Evolutionary conservation across 208 protist species (phyloP).

Genomic region (Spironucleus salmonicida): DNA sequence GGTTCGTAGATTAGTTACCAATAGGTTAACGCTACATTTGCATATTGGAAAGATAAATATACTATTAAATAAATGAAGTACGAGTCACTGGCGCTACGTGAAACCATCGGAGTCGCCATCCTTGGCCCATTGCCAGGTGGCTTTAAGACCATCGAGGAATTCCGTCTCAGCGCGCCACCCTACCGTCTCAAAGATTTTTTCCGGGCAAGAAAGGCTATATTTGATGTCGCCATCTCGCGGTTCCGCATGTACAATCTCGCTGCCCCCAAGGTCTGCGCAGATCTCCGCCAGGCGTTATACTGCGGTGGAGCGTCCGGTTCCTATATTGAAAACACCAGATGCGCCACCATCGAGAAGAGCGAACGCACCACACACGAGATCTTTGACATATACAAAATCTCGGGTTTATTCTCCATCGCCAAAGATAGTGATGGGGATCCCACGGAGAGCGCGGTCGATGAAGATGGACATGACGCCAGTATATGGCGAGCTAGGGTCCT

Average conservation of each 20-base stretch:
- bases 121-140: not conserved
- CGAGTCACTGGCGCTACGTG: no score
- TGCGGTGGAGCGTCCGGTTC: not conserved
- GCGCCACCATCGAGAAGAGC: not conserved
- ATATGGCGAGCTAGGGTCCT: conserved; percentile 40
- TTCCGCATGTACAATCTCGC: not conserved
- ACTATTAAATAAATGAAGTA: no score
- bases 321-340: conserved; percentile 24
- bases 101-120: no score
- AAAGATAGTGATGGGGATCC: conserved; percentile 35
- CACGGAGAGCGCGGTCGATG: conserved; percentile 5
- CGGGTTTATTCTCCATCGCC: conserved; percentile 45
- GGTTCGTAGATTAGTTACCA: no score
- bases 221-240: conserved; percentile 18
- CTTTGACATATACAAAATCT: conserved; percentile 42
- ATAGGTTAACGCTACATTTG: no score
- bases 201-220: not conserved
- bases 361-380: no score
- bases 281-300: not conserved
- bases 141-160: not conserved
- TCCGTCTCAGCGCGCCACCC: not conserved
- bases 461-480: conserved; percentile 43
- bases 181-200: not conserved
- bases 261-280: not conserved
- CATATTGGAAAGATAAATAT: no score